Evolutionary conservation across 2,329 filamentous ascomycete species (phyloP), one percentile per base, ranked within the genome.

Genomic region (Sclerotinia nivalis): DNA sequence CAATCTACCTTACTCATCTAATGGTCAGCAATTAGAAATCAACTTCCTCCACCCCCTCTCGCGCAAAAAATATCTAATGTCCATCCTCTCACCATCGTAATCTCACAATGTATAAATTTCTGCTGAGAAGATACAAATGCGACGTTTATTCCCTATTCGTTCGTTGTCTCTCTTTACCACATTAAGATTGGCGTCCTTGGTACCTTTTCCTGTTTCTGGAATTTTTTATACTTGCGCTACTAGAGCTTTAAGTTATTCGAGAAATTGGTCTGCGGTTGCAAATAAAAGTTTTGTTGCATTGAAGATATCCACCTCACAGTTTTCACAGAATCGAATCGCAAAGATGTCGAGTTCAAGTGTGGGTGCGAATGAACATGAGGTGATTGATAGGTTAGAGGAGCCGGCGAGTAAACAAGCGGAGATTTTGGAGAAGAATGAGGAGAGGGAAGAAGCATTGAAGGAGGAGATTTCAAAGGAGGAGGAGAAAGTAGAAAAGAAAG

Each of bases 301-400:
- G 31, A 40, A 50, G 20, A 50, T 40, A 40, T 13, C 22, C 8
- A 8, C 10, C 12, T 18, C 1, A 2, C 31, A 9, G 9, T 5
- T 50, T 55, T 45, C 37, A 25, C 64, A 56, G 13, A 2, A 37
- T 64, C 31, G 31, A 22, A 50, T 34, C 47, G 54, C 65, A 50
- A 56, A 64, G 7, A 69, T 69, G 68, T 37, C 68, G 40, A 55
- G 54, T 25, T 31, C 28, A n/a, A 50, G 15, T 50, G 10, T 18
- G 22, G 34, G 50, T 66, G 31, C n/a, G 31, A 18, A 43, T 43
- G 40, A 43, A 43, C 49, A 60, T 40, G 61, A 69, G 25, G 52
- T 31, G 54, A 40, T 88, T 87, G 50, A 86, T 84, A 68, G 89
- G 86, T 20, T 80, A 86, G 47, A 86, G 88, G 71, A 86, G 86